Evolutionary conservation across 1,139 yeast species (phyloP).

Genomic region (Lizanozyma gosingica): DNA sequence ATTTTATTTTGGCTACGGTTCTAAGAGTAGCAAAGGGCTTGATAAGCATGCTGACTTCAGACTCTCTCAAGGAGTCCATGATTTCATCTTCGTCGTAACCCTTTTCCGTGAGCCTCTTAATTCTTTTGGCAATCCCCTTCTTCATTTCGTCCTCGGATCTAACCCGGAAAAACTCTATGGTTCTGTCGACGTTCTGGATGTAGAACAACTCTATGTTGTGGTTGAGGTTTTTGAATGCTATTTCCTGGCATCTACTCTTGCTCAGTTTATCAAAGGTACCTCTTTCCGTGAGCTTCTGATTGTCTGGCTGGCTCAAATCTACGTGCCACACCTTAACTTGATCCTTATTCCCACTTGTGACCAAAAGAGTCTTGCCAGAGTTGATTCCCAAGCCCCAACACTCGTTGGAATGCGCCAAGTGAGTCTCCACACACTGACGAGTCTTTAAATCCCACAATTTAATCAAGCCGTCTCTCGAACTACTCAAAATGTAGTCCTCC

Average conservation of each 20-base stretch:
- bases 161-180: slow-evolving; percentile 73
- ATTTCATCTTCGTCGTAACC: slow-evolving; percentile 57
- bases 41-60: slow-evolving; percentile 50
- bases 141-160: slow-evolving; percentile 72
- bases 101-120: slow-evolving; percentile 68
- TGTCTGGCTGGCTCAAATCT: slow-evolving; percentile 45
- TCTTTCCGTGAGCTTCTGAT: slow-evolving; percentile 43
- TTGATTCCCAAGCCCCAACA: slow-evolving; percentile 74
- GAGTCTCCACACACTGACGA: slow-evolving; percentile 90
- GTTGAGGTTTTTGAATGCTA: slow-evolving; percentile 41
- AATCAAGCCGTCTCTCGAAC: slow-evolving; percentile 82
- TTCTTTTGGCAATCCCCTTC: slow-evolving; percentile 71
- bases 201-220: slow-evolving; percentile 45
- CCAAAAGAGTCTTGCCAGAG: slow-evolving; percentile 27
- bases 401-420: slow-evolving; percentile 86
- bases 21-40: slow-evolving; percentile 59
- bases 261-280: slow-evolving; percentile 76
- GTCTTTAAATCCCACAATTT: slow-evolving; percentile 89
- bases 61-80: slow-evolving; percentile 38
- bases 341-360: slow-evolving; percentile 74
- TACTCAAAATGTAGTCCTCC: slow-evolving; percentile 67
- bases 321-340: slow-evolving; percentile 80
- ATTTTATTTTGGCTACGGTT: slow-evolving; percentile 46
- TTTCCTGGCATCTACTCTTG: slow-evolving; percentile 60
- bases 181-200: slow-evolving; percentile 70